phyloP scores from a whole-genome alignment of 345 rosid genomes.

The Syzygium grande region DNA sequence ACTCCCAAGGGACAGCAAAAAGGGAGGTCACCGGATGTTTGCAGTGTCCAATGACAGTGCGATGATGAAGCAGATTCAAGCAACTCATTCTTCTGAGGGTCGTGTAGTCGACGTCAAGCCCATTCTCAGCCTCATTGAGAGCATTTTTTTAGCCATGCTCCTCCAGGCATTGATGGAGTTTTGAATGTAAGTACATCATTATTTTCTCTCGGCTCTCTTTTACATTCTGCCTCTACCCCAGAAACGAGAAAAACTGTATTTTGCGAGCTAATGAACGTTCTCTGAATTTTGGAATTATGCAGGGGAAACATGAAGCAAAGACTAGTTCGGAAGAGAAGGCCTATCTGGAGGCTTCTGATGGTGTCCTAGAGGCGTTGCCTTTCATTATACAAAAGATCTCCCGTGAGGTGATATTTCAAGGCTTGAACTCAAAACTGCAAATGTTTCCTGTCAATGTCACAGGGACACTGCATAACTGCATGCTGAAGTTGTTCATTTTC shows the following conservation, averaged over 20 bases:
- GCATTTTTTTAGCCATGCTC: conserved; percentile 14
- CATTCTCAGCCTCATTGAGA: conserved; percentile 25
- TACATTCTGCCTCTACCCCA: background rate
- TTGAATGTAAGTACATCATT: conserved; percentile 8
- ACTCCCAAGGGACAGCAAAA: conserved; percentile 6
- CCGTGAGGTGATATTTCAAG: conserved; percentile 24
- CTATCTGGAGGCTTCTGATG: conserved; percentile 4
- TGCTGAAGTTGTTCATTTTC: background rate
- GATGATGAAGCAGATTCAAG: conserved; percentile 31
- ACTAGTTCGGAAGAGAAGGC: conserved; percentile 11
- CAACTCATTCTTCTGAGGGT: conserved; percentile 43
- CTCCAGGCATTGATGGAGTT: conserved; percentile 19
- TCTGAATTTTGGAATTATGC: background rate
- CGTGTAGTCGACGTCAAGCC: conserved; percentile 24
- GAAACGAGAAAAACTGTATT: background rate
- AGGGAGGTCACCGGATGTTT: conserved; percentile 15
- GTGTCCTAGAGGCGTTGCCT: conserved; percentile 26
- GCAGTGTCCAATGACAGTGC: conserved; percentile 18
- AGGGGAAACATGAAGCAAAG: conserved; percentile 12
- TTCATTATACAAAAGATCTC: conserved; percentile 21
- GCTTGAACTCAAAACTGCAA: background rate
- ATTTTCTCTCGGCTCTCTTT: background rate
- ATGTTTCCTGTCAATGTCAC: background rate
- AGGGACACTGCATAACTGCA: background rate
- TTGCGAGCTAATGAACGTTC: background rate